These are phyloP conservation scores for Mrakia blollopis DNA, from an alignment of 768 basidiomycete genomes.

Conservation along the genomic window DNA sequence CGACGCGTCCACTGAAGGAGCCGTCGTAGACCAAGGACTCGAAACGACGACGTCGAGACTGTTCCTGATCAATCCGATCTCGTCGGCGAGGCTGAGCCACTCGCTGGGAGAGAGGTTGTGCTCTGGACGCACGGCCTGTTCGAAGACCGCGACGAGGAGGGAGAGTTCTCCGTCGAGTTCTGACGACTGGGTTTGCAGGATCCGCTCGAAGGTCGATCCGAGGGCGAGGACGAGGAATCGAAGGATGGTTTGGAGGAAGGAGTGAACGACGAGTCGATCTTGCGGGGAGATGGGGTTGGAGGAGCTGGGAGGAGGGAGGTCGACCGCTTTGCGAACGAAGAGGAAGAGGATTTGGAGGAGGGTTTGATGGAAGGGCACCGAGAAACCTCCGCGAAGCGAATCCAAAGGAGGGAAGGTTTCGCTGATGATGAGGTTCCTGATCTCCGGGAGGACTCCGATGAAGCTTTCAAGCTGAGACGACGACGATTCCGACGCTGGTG, in stretches of 20 bases:
- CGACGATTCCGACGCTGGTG: neutral
- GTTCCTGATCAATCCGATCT: conserved; percentile 67
- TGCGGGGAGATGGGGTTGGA: conserved; percentile 1
- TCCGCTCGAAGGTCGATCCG: conserved; percentile 29
- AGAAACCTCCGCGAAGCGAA: conserved; percentile 63
- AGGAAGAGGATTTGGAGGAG: conserved; percentile 78
- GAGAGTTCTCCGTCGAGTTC: conserved; percentile 77
- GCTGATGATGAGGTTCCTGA: conserved; percentile 64
- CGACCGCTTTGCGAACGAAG: conserved; percentile 63
- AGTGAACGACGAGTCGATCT: neutral
- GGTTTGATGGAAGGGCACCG: conserved; percentile 69
- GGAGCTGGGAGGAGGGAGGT: conserved; percentile 34
- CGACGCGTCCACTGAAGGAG: neutral
- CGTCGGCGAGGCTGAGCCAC: conserved; percentile 77
- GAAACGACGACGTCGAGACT: conserved; percentile 69
- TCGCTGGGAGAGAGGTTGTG: conserved; percentile 57
- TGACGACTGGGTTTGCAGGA: conserved; percentile 48
- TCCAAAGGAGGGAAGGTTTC: conserved; percentile 66
- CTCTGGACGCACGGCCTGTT: conserved; percentile 67
- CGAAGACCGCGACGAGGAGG: conserved; percentile 72
- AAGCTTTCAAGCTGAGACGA: conserved; percentile 44
- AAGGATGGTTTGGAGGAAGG: conserved; percentile 47
- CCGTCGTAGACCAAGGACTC: conserved; percentile 38
- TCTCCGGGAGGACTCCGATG: conserved; percentile 57
- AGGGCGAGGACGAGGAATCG: conserved; percentile 63